phyloP scores from a whole-genome alignment of 2,329 filamentous ascomycete genomes.

The Aspergillus ruber region DNA sequence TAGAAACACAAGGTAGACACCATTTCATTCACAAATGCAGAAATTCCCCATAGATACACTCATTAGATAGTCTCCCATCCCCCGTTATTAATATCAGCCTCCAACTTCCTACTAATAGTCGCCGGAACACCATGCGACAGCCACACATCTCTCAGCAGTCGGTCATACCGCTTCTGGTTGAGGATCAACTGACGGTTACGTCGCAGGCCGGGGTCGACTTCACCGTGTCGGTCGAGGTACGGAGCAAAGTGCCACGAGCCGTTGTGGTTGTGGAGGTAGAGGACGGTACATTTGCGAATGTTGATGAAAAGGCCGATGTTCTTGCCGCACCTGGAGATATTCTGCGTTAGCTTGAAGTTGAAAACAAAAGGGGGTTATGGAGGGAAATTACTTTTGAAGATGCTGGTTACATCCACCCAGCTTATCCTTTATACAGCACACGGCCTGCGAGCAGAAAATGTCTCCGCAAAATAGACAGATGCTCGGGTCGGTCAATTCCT shows the following conservation, averaged over 20 bases:
- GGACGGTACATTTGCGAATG: slow-evolving; percentile 88
- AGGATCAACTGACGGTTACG: slow-evolving; percentile 85
- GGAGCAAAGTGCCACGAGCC: slow-evolving; percentile 83
- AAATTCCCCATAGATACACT: not conserved
- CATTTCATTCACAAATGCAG: not conserved
- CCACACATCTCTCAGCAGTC: slow-evolving; percentile 78
- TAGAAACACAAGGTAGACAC: not conserved
- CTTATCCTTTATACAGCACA: slow-evolving; percentile 70
- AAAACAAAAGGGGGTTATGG: not conserved
- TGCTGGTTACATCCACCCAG: slow-evolving; percentile 88
- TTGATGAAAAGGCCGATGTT: slow-evolving; percentile 94
- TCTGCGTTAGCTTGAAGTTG: slow-evolving; percentile 8
- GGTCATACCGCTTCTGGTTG: slow-evolving; percentile 90
- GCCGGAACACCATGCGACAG: slow-evolving; percentile 80
- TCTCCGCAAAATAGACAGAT: slow-evolving; percentile 93
- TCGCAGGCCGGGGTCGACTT: slow-evolving; percentile 84
- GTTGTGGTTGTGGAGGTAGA: slow-evolving; percentile 74
- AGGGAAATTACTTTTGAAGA: slow-evolving; percentile 61
- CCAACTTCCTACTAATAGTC: slow-evolving; percentile 80
- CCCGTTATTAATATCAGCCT: slow-evolving; percentile 93
- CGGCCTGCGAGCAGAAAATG: slow-evolving; percentile 91
- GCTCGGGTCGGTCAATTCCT: slow-evolving; percentile 82
- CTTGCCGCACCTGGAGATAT: slow-evolving; percentile 66
- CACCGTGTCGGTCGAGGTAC: slow-evolving; percentile 92
- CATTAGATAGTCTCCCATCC: slow-evolving; percentile 72